phyloP scores from a whole-genome alignment of 2,329 filamentous ascomycete species.

The Fusarium dimerum region DNA sequence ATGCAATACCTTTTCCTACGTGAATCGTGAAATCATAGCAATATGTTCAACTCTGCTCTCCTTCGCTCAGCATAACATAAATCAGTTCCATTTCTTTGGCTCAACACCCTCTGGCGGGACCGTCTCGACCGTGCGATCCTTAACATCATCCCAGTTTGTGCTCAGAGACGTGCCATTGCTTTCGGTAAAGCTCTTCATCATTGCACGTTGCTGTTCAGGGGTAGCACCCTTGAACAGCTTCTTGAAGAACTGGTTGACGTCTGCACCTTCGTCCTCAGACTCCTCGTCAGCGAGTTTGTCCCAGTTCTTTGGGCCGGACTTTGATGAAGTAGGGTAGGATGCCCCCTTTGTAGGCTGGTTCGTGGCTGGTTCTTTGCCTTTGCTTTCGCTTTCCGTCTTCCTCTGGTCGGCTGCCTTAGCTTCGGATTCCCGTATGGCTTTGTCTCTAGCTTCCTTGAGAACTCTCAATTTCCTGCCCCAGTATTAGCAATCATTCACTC shows the following conservation, averaged over 20 bases:
- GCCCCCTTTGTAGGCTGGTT: slow-evolving; percentile 39
- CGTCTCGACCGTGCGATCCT: slow-evolving; percentile 69
- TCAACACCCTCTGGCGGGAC: slow-evolving; percentile 75
- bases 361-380: slow-evolving; percentile 8
- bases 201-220: slow-evolving; percentile 81
- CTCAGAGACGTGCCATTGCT: slow-evolving; percentile 91
- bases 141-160: slow-evolving; percentile 88
- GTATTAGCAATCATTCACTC: slow-evolving; percentile 6
- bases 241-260: slow-evolving; percentile 86
- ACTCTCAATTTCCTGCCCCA: slow-evolving; percentile 15
- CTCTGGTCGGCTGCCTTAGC: slow-evolving; percentile 1
- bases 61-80: neutral
- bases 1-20: slow-evolving; percentile 6
- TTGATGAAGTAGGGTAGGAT: slow-evolving; percentile 84
- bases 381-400: slow-evolving; percentile 5
- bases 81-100: slow-evolving; percentile 66
- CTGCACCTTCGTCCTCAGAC: slow-evolving; percentile 59
- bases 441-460: slow-evolving; percentile 23
- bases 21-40: slow-evolving; percentile 7
- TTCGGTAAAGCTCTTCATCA: slow-evolving; percentile 97
- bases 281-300: slow-evolving; percentile 67
- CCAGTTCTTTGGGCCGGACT: slow-evolving; percentile 85
- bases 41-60: neutral
- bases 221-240: slow-evolving; percentile 76
- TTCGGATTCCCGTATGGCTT: slow-evolving; percentile 14